Conservation (phyloP, 2,329 filamentous ascomycete genomes). For the Trichophyton simii region DNA sequence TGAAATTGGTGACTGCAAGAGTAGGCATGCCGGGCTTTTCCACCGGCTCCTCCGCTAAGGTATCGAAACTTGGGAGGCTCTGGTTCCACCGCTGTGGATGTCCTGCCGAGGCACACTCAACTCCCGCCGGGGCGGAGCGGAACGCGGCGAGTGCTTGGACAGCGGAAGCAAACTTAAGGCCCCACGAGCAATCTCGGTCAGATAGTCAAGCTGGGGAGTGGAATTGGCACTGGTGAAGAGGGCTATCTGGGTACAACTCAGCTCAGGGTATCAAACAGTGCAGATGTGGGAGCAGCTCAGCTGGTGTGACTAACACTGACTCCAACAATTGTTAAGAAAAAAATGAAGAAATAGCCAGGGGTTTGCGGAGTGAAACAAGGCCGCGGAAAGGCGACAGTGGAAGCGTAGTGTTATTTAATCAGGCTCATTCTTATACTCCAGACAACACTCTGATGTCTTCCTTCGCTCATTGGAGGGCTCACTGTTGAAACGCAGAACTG, state of each 20-base stretch:
- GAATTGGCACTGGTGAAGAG: no score
- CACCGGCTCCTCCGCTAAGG: background rate
- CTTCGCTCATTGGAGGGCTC: background rate
- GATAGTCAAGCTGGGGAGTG: no score
- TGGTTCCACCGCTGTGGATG: background rate
- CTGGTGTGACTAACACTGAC: background rate
- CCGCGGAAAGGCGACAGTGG: background rate
- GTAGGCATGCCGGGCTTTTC: constrained; percentile 40
- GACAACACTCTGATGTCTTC: background rate
- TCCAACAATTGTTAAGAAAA: background rate
- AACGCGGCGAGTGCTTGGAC: background rate
- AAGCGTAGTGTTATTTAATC: background rate
- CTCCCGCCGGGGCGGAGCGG: background rate
- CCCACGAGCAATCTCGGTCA: no score
- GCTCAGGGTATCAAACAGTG: background rate
- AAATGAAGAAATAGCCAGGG: background rate
- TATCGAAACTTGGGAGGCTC: background rate
- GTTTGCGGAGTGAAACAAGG: background rate
- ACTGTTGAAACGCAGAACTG: background rate
- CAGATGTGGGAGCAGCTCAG: background rate
- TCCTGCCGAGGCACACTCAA: background rate
- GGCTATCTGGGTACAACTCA: background rate
- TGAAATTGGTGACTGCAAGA: constrained; percentile 61
- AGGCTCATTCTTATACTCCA: constrained; percentile 1
- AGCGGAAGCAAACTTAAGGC: background rate